A percentile compares a stretch with the other conserved stretches of the same genome.
Evolutionary conservation across 2,329 filamentous ascomycete species (phyloP).

Genomic region (Macrophomina tecta): DNA sequence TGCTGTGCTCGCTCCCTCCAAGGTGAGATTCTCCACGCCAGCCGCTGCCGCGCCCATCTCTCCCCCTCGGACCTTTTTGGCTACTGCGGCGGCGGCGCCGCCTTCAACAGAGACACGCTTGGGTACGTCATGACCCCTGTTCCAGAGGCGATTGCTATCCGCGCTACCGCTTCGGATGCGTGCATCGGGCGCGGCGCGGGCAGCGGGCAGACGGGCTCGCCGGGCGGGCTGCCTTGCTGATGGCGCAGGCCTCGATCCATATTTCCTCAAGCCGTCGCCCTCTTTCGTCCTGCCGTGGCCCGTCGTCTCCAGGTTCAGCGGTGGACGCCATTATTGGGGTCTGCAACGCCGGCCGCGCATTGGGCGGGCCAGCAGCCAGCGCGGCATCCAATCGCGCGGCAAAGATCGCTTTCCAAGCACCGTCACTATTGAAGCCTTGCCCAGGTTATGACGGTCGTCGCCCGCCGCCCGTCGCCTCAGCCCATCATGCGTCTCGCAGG

Average conservation of each 20-base stretch:
- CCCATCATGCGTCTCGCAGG: constrained; percentile 8
- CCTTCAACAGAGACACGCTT: background rate
- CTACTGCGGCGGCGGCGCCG: constrained; percentile 6
- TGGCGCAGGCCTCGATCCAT: constrained; percentile 19
- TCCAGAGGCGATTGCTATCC: constrained; percentile 24
- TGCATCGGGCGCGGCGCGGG: constrained; percentile 24
- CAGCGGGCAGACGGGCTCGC: constrained; percentile 19
- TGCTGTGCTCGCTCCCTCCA: background rate
- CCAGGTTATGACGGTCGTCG: constrained; percentile 17
- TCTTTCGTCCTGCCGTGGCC: background rate
- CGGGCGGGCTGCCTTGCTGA: constrained; percentile 5
- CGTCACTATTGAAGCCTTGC: background rate
- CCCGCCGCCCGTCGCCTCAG: constrained; percentile 5
- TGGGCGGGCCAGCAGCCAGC: constrained; percentile 1
- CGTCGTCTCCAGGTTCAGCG: constrained; percentile 11
- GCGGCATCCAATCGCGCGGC: constrained; percentile 25
- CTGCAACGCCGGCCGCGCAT: constrained; percentile 22
- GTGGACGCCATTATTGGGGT: constrained; percentile 17
- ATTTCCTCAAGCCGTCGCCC: background rate
- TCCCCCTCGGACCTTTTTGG: constrained; percentile 5
- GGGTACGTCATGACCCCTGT: constrained; percentile 21
- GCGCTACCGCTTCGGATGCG: constrained; percentile 22
- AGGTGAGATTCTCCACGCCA: constrained; percentile 18
- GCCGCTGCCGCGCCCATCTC: constrained; percentile 23
- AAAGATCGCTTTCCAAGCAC: constrained; percentile 10